Evolutionary conservation across 768 basidiomycete species (phyloP), one percentile per base, ranked within the genome.

Genomic region (Phlebiopsis gigantea): DNA sequence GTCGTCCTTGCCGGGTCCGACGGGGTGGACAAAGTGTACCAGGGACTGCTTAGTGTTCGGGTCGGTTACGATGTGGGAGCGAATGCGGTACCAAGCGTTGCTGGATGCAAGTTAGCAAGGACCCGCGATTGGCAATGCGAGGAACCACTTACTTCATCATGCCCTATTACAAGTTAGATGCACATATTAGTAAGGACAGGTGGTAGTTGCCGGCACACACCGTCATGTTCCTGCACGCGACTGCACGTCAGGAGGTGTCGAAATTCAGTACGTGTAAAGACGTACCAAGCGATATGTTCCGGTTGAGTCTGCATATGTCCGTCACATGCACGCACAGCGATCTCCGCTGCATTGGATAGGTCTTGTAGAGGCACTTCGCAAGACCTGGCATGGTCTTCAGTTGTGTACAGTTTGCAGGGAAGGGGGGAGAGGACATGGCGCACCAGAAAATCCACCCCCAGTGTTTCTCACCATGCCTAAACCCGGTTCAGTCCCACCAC

Each of bases 391-490:
- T n/a, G 2, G 3, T 10, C 17, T 2, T 39, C 34, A 39, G 17
- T 7, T 14, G 31, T 7, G 6, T 34, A 14, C 7, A 14, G 31
- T 34, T 34, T 7, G 31, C 7, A 34, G 31, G 12, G 12, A 2
- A 39, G 4, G 8, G 17, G 17, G 1, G 12, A 24, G 14, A 49
- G n/a, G n/a, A n/a, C n/a, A n/a, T n/a, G n/a, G n/a, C 56, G 2
- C 34, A 62, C 63, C 63, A 65, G 46, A 62, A 62, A 5, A 62
- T 56, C 63, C 63, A 65, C 3, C 61, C 58, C 63, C 63, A 65
- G 30, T 61, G 58, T 46, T 65, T 65, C 54, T 54, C 53, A 12
- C 63, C 61, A 19, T 65, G 57, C 19, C 63, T 64, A 6, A 1
- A 24, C 17, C n/a, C n/a, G n/a, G n/a, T n/a, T n/a, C n/a, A n/a